phyloP scores from a whole-genome alignment of 2,329 filamentous ascomycete species.

The Bipolaris oryzae region DNA sequence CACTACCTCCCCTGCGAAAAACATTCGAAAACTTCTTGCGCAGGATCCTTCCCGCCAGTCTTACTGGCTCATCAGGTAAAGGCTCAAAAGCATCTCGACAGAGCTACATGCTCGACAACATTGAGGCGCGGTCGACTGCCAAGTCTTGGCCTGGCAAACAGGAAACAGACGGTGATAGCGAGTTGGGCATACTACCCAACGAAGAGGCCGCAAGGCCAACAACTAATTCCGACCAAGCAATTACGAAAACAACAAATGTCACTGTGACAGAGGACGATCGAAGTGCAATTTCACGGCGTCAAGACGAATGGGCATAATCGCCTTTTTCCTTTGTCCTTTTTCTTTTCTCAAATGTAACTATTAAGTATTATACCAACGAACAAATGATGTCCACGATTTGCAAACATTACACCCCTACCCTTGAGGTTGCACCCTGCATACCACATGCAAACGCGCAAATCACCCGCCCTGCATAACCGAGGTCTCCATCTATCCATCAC shows the following conservation, averaged over 20 bases:
- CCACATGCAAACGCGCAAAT: no score
- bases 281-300: slow-evolving; percentile 8
- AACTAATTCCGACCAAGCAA: slow-evolving; percentile 11
- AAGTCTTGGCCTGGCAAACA: slow-evolving; percentile 11
- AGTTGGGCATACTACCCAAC: slow-evolving; percentile 23
- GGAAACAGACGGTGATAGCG: slow-evolving; percentile 25
- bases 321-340: background rate
- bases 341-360: slow-evolving; percentile 1
- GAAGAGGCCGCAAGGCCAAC: background rate
- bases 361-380: background rate
- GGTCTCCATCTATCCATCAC: background rate
- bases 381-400: no score
- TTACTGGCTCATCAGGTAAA: slow-evolving; percentile 21
- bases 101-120: slow-evolving; percentile 24
- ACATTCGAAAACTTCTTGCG: slow-evolving; percentile 31
- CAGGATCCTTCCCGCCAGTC: slow-evolving; percentile 26
- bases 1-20: slow-evolving; percentile 34
- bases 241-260: slow-evolving; percentile 25
- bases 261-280: slow-evolving; percentile 17
- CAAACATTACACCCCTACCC: background rate
- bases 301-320: slow-evolving; percentile 21
- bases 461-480: slow-evolving; percentile 1
- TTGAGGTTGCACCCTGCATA: no score
- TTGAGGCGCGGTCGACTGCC: slow-evolving; percentile 12
- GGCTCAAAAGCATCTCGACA: slow-evolving; percentile 10